Evolutionary conservation across 2,329 filamentous ascomycete species (phyloP), one percentile per base, ranked within the genome.

Genomic region (Phyllosticta citribraziliensis): DNA sequence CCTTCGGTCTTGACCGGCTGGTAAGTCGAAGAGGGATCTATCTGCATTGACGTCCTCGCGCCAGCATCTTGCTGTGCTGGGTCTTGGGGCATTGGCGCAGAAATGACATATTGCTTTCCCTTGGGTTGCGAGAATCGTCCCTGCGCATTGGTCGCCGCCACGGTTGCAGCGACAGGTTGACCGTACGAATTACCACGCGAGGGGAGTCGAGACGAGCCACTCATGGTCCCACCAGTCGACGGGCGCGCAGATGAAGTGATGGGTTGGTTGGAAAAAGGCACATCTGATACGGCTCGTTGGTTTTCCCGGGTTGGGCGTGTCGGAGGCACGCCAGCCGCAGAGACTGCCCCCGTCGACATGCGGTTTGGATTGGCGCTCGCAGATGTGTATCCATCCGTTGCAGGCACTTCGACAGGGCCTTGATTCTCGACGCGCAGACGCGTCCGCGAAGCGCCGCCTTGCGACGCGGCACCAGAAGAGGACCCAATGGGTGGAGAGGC

Each of bases 131-230:
- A 89, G 68, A 97, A 91, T 65, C 88, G 88, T 65, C 91, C 93
- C 72, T 96, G 89, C 3, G 84, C 91, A 73, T 94, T 96, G 58
- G 91, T 94, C 67, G 88, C 87, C 56, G 91, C 91, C 63, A 97
- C 87, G 55, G 91, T 85, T 30, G 94, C 92, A 60, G 91, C 90
- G 54, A 87, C 87, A 56, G 93, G 94, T 74, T 95, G 90, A 65
- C 90, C 90, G 73, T 97, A 97, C 62, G 89, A 88, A 72, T 80
- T 80, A 51, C 88, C 82, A 65, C 88, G 84, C 66, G 87, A 90
- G 65, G 89, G 88, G 56, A 94, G 82, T 64, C 84, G 72, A 70
- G 76, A 74, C 59, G 76, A 72, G 64, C 78, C 80, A 64, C 76
- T 79, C 60, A 93, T 85, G 2, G 91, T 94, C 56, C 88, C 89